Conservation (phyloP, 2,329 filamentous ascomycete genomes). For the Xylaria sp. region DNA sequence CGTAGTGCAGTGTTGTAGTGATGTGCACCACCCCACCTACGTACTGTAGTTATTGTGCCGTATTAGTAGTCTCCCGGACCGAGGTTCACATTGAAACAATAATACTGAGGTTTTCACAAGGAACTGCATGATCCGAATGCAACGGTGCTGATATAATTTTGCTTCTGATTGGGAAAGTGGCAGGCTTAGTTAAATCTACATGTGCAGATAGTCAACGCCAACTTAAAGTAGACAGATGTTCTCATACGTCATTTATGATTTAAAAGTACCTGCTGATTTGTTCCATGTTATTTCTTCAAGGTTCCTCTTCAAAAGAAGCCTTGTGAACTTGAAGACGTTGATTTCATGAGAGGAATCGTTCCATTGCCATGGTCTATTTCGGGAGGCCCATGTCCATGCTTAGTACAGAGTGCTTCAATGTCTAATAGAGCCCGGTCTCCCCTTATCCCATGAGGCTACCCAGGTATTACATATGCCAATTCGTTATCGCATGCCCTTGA, state of each 20-base stretch:
- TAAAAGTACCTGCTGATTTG: too few species aligned
- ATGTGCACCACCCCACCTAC: too few species aligned
- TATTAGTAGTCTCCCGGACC: background rate
- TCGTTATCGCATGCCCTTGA: constrained; percentile 30
- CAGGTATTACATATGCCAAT: constrained; percentile 20
- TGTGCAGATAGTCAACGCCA: background rate
- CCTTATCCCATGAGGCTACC: constrained; percentile 21
- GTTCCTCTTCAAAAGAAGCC: background rate
- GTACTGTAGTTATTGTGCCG: too few species aligned
- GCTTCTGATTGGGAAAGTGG: constrained; percentile 2
- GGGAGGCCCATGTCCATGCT: constrained; percentile 19
- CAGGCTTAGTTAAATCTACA: background rate
- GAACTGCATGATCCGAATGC: background rate
- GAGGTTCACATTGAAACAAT: background rate
- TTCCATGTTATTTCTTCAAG: background rate
- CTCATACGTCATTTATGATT: too few species aligned
- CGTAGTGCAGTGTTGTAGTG: too few species aligned
- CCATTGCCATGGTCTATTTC: constrained; percentile 28
- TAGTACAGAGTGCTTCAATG: constrained; percentile 28
- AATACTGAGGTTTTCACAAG: background rate
- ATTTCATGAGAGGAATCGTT: constrained; percentile 33
- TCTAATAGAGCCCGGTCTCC: constrained; percentile 16
- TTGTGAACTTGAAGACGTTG: background rate
- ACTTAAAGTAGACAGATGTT: too few species aligned
- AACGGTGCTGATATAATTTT: background rate